phyloP scores from a whole-genome alignment of 805 yeast genomes.

The Yarrowia porcina region DNA sequence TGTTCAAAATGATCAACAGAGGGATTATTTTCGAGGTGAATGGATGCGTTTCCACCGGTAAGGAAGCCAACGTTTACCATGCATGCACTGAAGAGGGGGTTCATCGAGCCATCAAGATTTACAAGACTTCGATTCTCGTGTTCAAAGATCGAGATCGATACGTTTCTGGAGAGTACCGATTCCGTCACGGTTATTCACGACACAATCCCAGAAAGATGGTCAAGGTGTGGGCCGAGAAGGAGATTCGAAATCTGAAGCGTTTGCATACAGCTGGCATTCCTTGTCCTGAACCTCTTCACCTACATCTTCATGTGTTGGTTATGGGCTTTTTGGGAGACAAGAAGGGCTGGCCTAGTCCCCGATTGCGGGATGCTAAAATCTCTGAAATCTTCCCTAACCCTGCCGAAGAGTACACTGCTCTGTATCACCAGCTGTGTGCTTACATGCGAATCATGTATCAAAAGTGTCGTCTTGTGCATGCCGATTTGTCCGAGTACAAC shows the following conservation, averaged over 20 bases:
- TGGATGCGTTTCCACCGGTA: conserved; percentile 95
- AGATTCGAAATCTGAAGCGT: conserved; percentile 87
- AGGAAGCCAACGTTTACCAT: conserved; percentile 97
- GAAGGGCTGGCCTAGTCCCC: conserved; percentile 85
- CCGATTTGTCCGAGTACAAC: conserved; percentile 94
- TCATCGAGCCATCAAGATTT: conserved; percentile 86
- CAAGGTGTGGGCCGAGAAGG: conserved; percentile 97
- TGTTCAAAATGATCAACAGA: conserved; percentile 75
- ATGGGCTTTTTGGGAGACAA: conserved; percentile 86
- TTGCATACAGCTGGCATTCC: conserved; percentile 75
- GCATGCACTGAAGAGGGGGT: conserved; percentile 47
- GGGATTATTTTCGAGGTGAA: conserved; percentile 82
- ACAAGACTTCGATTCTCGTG: conserved; percentile 94
- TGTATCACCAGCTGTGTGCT: conserved; percentile 74
- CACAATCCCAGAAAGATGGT: conserved; percentile 97
- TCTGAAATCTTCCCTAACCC: conserved; percentile 37
- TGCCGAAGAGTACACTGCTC: conserved; percentile 59
- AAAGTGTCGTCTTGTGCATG: conserved; percentile 87
- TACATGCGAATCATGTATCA: conserved; percentile 86
- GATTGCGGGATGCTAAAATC: conserved; percentile 78
- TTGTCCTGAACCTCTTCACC: conserved; percentile 88
- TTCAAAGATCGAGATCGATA: conserved; percentile 95
- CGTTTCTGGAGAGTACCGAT: conserved; percentile 93
- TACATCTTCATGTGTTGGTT: conserved; percentile 84
- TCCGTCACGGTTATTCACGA: conserved; percentile 76